Evolutionary conservation across 208 protist species (phyloP).

Genomic region (Kentomonas sorsogonicus): DNA sequence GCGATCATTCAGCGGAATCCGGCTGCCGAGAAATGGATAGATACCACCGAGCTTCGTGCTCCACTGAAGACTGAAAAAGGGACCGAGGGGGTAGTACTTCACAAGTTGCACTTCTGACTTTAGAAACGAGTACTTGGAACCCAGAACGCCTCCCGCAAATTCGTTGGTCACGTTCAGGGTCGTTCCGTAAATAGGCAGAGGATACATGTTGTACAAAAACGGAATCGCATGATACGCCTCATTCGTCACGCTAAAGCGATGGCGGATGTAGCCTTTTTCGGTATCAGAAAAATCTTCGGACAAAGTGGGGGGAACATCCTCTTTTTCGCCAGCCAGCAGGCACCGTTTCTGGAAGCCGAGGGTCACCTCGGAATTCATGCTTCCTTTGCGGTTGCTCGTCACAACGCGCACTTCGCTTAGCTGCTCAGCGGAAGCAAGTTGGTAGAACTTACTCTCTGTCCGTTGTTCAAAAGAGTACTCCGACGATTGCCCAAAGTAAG

Average conservation of each 20-base stretch:
- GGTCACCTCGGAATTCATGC: slow-evolving; percentile 46
- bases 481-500: slow-evolving; percentile 61
- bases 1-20: slow-evolving; percentile 78
- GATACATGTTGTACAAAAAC: slow-evolving; percentile 78
- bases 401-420: slow-evolving; percentile 68
- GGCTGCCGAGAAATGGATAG: slow-evolving; percentile 46
- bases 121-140: slow-evolving; percentile 58
- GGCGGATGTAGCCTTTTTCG: slow-evolving; percentile 66
- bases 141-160: slow-evolving; percentile 50
- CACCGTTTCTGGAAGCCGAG: slow-evolving; percentile 68
- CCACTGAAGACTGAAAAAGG: slow-evolving; percentile 72
- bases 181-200: slow-evolving; percentile 64
- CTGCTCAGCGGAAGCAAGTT: slow-evolving; percentile 53
- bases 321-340: slow-evolving; percentile 43
- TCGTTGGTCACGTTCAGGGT: slow-evolving; percentile 50
- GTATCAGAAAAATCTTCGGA: slow-evolving; percentile 46
- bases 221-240: slow-evolving; percentile 67
- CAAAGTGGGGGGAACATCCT: slow-evolving; percentile 23
- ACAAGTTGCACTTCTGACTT: slow-evolving; percentile 65
- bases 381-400: slow-evolving; percentile 42
- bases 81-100: slow-evolving; percentile 63
- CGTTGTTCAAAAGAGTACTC: slow-evolving; percentile 71
- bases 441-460: slow-evolving; percentile 60
- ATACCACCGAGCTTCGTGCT: slow-evolving; percentile 59
- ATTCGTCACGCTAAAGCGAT: slow-evolving; percentile 42